Evolutionary conservation across 306 rosid species (phyloP), one percentile per base, ranked within the genome.

Genomic region (Neltuma alba): DNA sequence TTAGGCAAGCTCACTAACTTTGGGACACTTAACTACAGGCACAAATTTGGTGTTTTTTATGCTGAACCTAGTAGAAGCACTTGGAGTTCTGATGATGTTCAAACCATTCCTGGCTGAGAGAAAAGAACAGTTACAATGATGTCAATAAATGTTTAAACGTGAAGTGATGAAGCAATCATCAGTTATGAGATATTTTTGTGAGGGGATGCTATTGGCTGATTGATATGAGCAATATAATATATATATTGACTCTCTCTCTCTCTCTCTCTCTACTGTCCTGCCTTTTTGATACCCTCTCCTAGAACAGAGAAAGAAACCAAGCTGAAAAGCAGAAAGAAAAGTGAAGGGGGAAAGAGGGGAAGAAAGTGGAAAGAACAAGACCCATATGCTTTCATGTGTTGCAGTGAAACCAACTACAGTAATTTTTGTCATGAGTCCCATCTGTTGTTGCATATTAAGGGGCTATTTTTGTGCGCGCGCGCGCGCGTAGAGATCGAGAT

Each of bases 51-150:
- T 83, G 4, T 86, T 86, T 77, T 78, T 78, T 20, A 12, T 64
- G 33, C 40, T 87, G 44, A 87, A 87, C 40, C 3, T 78, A n/a
- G 48, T 81, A 57, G 82, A 87, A 81, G 80, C 28, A 47, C 9
- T 84, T 64, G 89, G 87, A 65, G 21, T 83, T 30, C 12, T 84
- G 28, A 54, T 87, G 87, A 9, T 79, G 82, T 87, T 84, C 84
- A 87, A 84, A 58, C 87, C 89, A 75, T 87, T 87, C 80, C 78
- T 87, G 15, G 40, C 20, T 16, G 82, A 76, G 70, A 76, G 40
- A 70, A 69, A 73, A 18, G 47, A 55, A 27, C 65, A 74, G 64
- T 52, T 69, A 55, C 73, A 68, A 0, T 86, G 30, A 86, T 54
- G 23, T 21, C 33, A 57, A 57, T 57, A 57, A 57, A 30, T 30